These are phyloP conservation scores for Fusarium longipes DNA, from an alignment of 2,329 filamentous ascomycete species.

Conservation along the genomic window DNA sequence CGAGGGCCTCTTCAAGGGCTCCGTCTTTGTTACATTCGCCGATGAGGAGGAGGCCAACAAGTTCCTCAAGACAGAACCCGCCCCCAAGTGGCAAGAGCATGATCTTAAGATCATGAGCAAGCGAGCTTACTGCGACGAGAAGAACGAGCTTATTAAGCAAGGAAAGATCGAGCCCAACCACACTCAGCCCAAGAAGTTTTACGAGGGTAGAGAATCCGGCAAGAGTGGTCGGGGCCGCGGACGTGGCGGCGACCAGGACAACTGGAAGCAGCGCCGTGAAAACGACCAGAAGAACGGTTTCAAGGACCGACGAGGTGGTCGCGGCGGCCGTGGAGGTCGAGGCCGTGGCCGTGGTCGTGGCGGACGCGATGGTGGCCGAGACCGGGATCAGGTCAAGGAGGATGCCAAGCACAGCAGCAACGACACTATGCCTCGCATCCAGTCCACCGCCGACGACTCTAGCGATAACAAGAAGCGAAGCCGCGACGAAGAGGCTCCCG, in stretches of 20 bases:
- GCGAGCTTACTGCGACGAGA: slow-evolving; percentile 85
- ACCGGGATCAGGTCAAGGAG: slow-evolving; percentile 50
- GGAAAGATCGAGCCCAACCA: slow-evolving; percentile 73
- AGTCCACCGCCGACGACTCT: slow-evolving; percentile 56
- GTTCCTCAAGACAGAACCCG: slow-evolving; percentile 82
- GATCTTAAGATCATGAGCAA: slow-evolving; percentile 88
- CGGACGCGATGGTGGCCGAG: slow-evolving; percentile 55
- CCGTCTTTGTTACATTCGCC: slow-evolving; percentile 93
- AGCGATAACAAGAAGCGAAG: slow-evolving; percentile 63
- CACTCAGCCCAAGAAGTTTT: slow-evolving; percentile 58
- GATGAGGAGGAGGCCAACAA: slow-evolving; percentile 80
- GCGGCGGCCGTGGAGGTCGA: slow-evolving; percentile 58
- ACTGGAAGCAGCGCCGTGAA: slow-evolving; percentile 74
- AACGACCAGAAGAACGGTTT: slow-evolving; percentile 71
- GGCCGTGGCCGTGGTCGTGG: slow-evolving; percentile 56
- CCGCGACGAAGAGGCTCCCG: slow-evolving; percentile 62
- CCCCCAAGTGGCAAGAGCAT: slow-evolving; percentile 85
- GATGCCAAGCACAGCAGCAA: slow-evolving; percentile 45
- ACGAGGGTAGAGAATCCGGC: slow-evolving; percentile 58
- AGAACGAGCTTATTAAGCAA: slow-evolving; percentile 76
- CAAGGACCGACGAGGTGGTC: slow-evolving; percentile 59
- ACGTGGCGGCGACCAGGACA: slow-evolving; percentile 59
- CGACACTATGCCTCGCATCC: slow-evolving; percentile 54
- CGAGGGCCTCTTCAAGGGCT: slow-evolving; percentile 88
- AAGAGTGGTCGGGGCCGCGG: slow-evolving; percentile 55